Percentiles rank a stretch among this genome's conserved stretches.
Evolutionary conservation across 2,329 filamentous ascomycete species (phyloP).

Genomic region (Monilinia polystroma): DNA sequence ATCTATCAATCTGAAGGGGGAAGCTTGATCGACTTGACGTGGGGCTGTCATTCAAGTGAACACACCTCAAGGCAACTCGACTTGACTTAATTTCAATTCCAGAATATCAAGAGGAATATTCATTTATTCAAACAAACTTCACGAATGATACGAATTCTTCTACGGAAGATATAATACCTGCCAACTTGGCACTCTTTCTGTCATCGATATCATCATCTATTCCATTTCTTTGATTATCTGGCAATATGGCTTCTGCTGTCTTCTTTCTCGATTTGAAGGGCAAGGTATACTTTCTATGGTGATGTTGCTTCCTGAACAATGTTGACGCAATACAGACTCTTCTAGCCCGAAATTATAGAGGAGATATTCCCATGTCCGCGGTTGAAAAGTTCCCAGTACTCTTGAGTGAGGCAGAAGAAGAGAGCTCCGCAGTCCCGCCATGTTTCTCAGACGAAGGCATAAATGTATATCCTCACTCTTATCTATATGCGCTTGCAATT

Average conservation of each 20-base stretch:
- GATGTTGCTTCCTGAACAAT: conserved; percentile 14
- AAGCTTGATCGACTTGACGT: conserved; percentile 27
- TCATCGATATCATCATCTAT: conserved; percentile 4
- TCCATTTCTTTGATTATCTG: conserved; percentile 21
- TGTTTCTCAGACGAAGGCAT: conserved; percentile 99
- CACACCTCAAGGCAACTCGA: conserved; percentile 2
- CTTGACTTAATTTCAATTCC: conserved; percentile 5
- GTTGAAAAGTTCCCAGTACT: conserved; percentile 97
- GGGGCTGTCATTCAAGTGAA: conserved; percentile 30
- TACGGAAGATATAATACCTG: conserved; percentile 21
- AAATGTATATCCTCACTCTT: conserved; percentile 62
- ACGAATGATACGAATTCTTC: conserved; percentile 31
- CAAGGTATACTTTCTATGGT: conserved; percentile 64
- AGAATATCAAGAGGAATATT: neutral
- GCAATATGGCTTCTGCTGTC: conserved; percentile 85
- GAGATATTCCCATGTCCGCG: conserved; percentile 98
- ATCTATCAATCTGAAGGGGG: conserved; percentile 5
- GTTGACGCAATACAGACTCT: conserved; percentile 67
- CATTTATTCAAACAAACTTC: neutral
- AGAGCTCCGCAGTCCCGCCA: conserved; percentile 93
- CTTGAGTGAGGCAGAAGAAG: conserved; percentile 97
- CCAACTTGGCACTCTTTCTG: conserved; percentile 26
- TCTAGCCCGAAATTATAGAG: conserved; percentile 95
- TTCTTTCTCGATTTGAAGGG: conserved; percentile 99
- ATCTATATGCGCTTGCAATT: conserved; percentile 16